Base-by-base conservation (phyloP, 2,329 filamentous ascomycete genomes). In the Alternaria rosae region DNA sequence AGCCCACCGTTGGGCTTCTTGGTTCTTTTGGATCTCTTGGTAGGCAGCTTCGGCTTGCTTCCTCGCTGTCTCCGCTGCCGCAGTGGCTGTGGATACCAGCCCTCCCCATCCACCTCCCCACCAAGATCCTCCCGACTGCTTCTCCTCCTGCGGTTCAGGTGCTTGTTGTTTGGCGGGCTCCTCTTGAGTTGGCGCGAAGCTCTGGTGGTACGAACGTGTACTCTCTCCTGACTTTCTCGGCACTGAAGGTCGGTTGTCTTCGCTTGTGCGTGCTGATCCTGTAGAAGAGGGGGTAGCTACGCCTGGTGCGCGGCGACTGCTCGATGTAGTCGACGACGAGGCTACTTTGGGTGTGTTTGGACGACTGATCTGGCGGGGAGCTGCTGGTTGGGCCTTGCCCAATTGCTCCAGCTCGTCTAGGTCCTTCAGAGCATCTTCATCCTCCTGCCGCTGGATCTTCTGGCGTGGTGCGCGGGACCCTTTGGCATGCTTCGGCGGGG, bases 1-100 rank as follows among this genome's bases (percentile, higher is more conserved):
- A 1, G 94, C 92, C 93, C 94, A 99, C 78, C 92, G 92, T 83
- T 94, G 94, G 54, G 94, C 95, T 79, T 99, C 95, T 76, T 98
- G 93, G 73, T 97, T 97, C 77, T 95, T 91, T 78, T 97, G 92
- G 50, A 99, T 94, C 79, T 98, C 93, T 78, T 94, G 97, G 67
- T 97, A 94, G 1, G 94, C 91, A 8, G 91, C 92, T 81, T 97
- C 94, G 48, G 95, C 94, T 79, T 94, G 92, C 84, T 96, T 97
- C 81, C 96, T 89, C 25, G 91, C 92, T n/a, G 91, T 90, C 67
- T 83, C 88, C 35, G 93, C 93, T 0, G 93, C 94, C 23, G 91
- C 91, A 59, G 83, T 89, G 42, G 93, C 93, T 0, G 92, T 94
- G 43, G 92, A 92, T 73, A 95, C 86, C 54, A 97, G 82, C 21